These are phyloP conservation scores for Lecanicillium sp. DNA, from an alignment of 2,329 filamentous ascomycete genomes.

Conservation along the genomic window DNA sequence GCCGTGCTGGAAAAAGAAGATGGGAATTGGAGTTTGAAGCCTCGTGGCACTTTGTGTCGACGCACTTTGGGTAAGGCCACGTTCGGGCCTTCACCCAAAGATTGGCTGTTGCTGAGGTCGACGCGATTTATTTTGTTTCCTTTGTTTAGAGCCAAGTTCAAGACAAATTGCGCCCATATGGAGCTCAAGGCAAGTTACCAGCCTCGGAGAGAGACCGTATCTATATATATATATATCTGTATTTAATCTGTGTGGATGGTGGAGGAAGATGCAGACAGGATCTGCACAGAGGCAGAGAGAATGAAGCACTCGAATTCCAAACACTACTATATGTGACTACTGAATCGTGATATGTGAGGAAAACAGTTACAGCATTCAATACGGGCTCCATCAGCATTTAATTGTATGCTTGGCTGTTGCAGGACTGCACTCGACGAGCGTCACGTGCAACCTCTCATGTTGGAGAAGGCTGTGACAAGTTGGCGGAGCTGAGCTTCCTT, in stretches of 20 bases:
- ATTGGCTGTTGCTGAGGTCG: background rate
- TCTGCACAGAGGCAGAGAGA: constrained; percentile 4
- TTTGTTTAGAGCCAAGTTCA: background rate
- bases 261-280: constrained; percentile 3
- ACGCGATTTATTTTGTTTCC: background rate
- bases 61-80: too few species aligned
- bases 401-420: too few species aligned
- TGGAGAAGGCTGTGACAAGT: background rate
- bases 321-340: background rate
- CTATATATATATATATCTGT: constrained; percentile 5
- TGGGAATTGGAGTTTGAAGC: background rate
- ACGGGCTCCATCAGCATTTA: too few species aligned
- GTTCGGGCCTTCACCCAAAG: background rate
- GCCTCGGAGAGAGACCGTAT: background rate
- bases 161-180: background rate
- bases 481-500: constrained; percentile 6
- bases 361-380: too few species aligned
- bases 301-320: background rate
- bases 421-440: too few species aligned
- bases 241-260: constrained; percentile 6
- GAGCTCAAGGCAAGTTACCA: background rate
- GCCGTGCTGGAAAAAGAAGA: constrained; percentile 2
- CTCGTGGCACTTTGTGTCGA: background rate
- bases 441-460: constrained; percentile 1
- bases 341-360: too few species aligned